Evolutionary conservation across 805 yeast genomes (phyloP), one percentile per base, ranked within the genome.

Genomic region (Hanseniaspora vineae): DNA sequence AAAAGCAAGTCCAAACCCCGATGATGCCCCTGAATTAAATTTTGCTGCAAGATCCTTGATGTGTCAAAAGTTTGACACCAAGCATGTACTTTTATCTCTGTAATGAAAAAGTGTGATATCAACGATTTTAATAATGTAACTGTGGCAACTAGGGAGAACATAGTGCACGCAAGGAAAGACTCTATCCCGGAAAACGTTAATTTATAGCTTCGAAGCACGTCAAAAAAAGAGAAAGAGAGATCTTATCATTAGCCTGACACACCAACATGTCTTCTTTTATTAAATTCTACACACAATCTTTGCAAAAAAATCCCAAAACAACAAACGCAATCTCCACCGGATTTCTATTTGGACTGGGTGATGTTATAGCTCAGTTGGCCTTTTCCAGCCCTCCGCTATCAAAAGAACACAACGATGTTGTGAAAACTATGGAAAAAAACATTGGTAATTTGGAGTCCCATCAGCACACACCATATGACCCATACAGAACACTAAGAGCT

Each of bases 291-390:
- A 46, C 53, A 15, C 35, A 47, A 9, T 49, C 58, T 14, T 47
- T 78, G 42, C 61, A 62, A 51, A 64, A 59, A 35, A 69, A 69
- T 49, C 82, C 84, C 3, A 73, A 69, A 56, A 56, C 68, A 39
- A 75, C 81, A 45, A 79, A 78, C 57, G 73, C 77, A 58, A 44
- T 71, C 29, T 67, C 76, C 46, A 76, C 81, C 1, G 81, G 82
- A 13, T 64, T 73, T 46, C 68, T 78, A 3, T 85, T 86, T 59
- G 92, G 87, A 0, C 50, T 78, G 1, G 96, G 96, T 2, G 96
- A 87, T 60, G 65, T 64, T 1, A 54, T 83, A 23, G 96, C 95
- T 0, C 95, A 87, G 59, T 42, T 64, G 0, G 55, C 75, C 6
- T 74, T 75, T 58, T 68, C 31, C 12, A 31, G 8, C 18, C 46